phyloP scores from a whole-genome alignment of 2,329 filamentous ascomycete genomes.

The Triangularia verruculosa region DNA sequence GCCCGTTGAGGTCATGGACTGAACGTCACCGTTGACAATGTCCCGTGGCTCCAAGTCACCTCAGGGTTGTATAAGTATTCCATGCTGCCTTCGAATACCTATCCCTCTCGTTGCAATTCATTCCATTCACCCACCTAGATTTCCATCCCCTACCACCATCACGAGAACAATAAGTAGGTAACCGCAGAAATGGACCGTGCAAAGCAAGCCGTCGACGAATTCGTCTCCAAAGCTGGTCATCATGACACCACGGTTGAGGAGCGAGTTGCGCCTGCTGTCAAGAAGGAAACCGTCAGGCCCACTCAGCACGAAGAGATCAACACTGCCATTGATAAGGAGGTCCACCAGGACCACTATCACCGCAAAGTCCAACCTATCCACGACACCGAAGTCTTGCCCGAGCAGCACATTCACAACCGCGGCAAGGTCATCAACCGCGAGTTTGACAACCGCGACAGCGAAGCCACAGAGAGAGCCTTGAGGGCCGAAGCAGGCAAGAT shows the following conservation, averaged over 20 bases:
- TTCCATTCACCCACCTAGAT: neutral
- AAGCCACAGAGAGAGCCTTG: slow-evolving; percentile 45
- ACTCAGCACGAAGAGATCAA: slow-evolving; percentile 60
- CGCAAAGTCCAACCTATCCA: slow-evolving; percentile 64
- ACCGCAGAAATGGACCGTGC: slow-evolving; percentile 61
- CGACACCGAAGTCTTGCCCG: slow-evolving; percentile 42
- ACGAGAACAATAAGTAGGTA: neutral
- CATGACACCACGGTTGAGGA: slow-evolving; percentile 71
- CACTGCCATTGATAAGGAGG: slow-evolving; percentile 63
- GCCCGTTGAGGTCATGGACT: neutral
- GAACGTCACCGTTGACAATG: slow-evolving; percentile 2
- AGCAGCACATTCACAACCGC: slow-evolving; percentile 61
- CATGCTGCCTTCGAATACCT: neutral
- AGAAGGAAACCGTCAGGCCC: slow-evolving; percentile 58
- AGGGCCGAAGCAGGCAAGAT: slow-evolving; percentile 54
- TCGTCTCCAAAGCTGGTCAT: slow-evolving; percentile 60
- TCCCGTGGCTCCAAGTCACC: neutral
- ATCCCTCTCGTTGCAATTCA: neutral
- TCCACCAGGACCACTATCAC: slow-evolving; percentile 71
- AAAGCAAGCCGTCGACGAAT: slow-evolving; percentile 58
- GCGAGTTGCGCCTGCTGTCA: slow-evolving; percentile 57
- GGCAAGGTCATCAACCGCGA: slow-evolving; percentile 58
- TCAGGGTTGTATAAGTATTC: neutral
- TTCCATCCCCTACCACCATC: neutral
- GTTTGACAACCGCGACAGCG: slow-evolving; percentile 58